phyloP scores from a whole-genome alignment of 169 alveolate genomes.

The Eimeria acervulina region DNA sequence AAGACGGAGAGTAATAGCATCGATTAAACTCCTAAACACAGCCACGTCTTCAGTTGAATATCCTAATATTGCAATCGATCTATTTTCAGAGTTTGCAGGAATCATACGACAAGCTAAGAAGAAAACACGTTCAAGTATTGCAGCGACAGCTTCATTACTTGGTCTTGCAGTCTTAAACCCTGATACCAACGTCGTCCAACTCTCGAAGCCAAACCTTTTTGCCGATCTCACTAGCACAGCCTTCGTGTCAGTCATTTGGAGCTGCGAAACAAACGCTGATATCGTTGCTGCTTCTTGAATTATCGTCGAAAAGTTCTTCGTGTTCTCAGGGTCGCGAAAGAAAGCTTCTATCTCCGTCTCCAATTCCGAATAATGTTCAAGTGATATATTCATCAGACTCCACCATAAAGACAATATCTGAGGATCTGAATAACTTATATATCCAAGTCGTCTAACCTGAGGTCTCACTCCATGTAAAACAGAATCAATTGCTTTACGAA shows the following conservation, averaged over 20 bases:
- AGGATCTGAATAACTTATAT: neutral
- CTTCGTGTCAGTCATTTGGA: neutral
- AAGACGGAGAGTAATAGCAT: neutral
- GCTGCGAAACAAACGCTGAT: conserved; percentile 4
- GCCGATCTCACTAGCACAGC: neutral
- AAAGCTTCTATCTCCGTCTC: neutral
- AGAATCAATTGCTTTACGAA: neutral
- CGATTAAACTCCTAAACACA: neutral
- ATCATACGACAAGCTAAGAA: conserved; percentile 17
- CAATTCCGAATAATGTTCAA: neutral
- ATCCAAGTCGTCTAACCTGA: neutral
- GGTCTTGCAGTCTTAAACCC: neutral
- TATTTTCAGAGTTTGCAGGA: neutral
- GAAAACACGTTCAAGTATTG: neutral
- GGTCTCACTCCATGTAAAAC: neutral
- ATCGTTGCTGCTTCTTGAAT: conserved; percentile 3
- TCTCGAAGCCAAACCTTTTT: neutral
- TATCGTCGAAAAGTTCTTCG: neutral
- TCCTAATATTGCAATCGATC: neutral
- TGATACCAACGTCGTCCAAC: neutral
- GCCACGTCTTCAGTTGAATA: neutral
- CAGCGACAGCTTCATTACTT: neutral
- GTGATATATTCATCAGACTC: neutral
- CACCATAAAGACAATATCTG: neutral
- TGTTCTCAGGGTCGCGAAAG: neutral